Evolutionary conservation across 148 eudicot species (phyloP).

Genomic region (Amaranthus palmeri): DNA sequence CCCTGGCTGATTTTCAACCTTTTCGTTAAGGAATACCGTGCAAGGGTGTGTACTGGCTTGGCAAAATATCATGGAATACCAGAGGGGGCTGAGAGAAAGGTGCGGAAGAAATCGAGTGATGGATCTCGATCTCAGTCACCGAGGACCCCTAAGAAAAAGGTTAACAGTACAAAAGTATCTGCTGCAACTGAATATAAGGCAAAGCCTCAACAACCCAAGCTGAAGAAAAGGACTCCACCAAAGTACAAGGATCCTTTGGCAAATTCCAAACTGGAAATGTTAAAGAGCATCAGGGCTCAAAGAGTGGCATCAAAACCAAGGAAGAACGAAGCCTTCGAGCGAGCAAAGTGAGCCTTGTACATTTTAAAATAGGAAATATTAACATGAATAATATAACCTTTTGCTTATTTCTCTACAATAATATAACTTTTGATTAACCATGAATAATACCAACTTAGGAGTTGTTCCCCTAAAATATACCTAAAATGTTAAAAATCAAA

Average conservation of each 20-base stretch:
- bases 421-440: too few species aligned
- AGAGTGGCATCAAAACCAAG: conserved; percentile 53
- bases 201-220: conserved; percentile 29
- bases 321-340: conserved; percentile 55
- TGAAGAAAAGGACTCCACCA: conserved; percentile 41
- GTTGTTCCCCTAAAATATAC: too few species aligned
- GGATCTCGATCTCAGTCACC: conserved; percentile 33
- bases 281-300: conserved; percentile 75
- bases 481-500: too few species aligned
- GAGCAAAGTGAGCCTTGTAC: conserved; percentile 66
- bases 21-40: conserved; percentile 57
- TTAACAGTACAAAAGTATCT: conserved; percentile 9
- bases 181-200: conserved; percentile 18
- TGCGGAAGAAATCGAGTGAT: conserved; percentile 38
- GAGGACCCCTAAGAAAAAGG: conserved; percentile 38
- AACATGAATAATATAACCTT: too few species aligned
- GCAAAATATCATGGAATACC: conserved; percentile 58
- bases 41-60: conserved; percentile 54
- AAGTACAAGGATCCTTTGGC: conserved; percentile 78
- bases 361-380: background rate
- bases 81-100: conserved; percentile 49
- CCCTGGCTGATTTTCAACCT: conserved; percentile 1
- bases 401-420: background rate
- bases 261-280: conserved; percentile 74
- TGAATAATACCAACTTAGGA: too few species aligned